Conservation (phyloP, 1,284 basidiomycete species). For the Cryptococcus jaspeensis region DNA sequence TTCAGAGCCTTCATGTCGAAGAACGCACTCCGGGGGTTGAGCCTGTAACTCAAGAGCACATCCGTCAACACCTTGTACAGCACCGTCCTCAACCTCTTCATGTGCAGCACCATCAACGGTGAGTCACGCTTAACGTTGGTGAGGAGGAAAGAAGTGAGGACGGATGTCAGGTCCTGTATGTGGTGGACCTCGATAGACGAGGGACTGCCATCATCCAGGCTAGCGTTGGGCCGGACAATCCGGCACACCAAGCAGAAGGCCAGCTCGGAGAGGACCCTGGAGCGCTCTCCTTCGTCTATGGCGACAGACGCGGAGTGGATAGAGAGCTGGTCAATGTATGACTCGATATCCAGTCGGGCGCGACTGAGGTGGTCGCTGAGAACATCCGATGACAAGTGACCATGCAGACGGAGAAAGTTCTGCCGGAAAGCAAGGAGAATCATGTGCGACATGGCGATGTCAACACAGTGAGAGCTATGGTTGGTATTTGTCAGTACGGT, state of each 20-base stretch:
- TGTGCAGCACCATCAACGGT: background rate
- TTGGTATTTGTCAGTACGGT: background rate
- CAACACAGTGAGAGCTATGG: conserved; percentile 49
- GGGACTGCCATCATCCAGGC: too few species aligned
- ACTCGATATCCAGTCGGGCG: conserved; percentile 11
- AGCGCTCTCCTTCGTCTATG: background rate
- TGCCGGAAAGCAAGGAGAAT: conserved; percentile 70
- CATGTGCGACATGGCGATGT: conserved; percentile 74
- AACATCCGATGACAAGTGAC: background rate
- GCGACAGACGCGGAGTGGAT: background rate
- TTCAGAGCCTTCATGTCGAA: conserved; percentile 11
- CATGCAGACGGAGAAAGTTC: conserved; percentile 5
- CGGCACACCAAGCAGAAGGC: conserved; percentile 11
- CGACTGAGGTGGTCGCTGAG: background rate
- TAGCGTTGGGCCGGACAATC: conserved; percentile 4
- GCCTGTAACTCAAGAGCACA: conserved; percentile 12
- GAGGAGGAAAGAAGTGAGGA: conserved; percentile 1
- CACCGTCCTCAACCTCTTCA: background rate
- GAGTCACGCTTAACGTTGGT: conserved; percentile 12
- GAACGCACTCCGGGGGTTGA: conserved; percentile 15
- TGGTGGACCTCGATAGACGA: too few species aligned
- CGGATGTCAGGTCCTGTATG: too few species aligned
- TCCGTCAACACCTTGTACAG: conserved; percentile 10
- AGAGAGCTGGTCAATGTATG: conserved; percentile 6
- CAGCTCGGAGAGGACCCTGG: conserved; percentile 9